A percentile compares a stretch with the other conserved stretches of the same genome.
These are phyloP conservation scores for Pseudopyrenochaeta lycopersici DNA, from an alignment of 2,329 filamentous ascomycete genomes.

Conservation along the genomic window DNA sequence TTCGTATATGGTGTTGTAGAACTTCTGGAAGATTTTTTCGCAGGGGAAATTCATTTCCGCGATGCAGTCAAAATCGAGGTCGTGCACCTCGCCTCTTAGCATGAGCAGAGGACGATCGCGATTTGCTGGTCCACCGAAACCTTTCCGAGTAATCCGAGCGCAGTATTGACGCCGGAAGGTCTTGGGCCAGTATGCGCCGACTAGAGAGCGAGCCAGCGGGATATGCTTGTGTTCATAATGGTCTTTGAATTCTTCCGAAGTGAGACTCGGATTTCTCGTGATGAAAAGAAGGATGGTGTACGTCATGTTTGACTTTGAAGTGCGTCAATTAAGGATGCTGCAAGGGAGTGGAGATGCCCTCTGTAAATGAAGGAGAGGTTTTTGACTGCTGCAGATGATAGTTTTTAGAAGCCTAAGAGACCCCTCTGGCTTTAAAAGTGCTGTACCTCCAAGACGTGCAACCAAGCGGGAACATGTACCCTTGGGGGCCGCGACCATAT, in stretches of 20 bases:
- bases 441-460: not conserved
- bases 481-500: not conserved
- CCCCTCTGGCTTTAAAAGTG: constrained; percentile 17
- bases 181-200: constrained; percentile 27
- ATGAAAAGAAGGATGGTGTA: constrained; percentile 38
- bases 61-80: constrained; percentile 39
- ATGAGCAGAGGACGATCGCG: constrained; percentile 30
- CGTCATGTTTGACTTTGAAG: constrained; percentile 21
- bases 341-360: not conserved
- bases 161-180: constrained; percentile 37
- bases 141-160: constrained; percentile 32
- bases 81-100: constrained; percentile 30
- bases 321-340: not conserved
- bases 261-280: constrained; percentile 29
- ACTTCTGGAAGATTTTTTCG: constrained; percentile 33
- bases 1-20: constrained; percentile 35
- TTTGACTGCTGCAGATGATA: constrained; percentile 14
- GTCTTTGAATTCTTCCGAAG: constrained; percentile 35
- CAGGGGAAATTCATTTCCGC: constrained; percentile 33
- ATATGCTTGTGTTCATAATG: constrained; percentile 40
- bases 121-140: constrained; percentile 37
- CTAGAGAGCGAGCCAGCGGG: constrained; percentile 31
- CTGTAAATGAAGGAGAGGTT: not conserved
- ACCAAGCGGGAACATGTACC: not conserved
- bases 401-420: constrained; percentile 17